Evolutionary conservation across 129 eudicot genomes (phyloP).

Genomic region (Lactuca sativa): DNA sequence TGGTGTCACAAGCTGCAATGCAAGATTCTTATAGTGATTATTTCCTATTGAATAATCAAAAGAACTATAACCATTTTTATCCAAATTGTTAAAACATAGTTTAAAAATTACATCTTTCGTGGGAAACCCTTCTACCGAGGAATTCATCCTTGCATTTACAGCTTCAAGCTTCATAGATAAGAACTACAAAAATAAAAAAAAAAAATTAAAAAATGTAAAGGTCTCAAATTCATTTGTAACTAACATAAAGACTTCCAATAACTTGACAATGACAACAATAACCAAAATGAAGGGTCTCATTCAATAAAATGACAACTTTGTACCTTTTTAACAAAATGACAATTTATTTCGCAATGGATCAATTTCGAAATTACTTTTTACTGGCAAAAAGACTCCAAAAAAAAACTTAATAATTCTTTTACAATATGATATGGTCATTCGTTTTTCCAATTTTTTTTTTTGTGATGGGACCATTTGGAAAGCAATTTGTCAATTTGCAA

Average conservation of each 20-base stretch:
- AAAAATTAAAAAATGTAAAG: background rate
- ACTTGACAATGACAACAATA: constrained; percentile 8
- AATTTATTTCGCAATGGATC: background rate
- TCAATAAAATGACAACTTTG: background rate
- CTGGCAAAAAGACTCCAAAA: background rate
- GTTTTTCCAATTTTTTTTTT: too few species aligned
- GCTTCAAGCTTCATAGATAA: constrained; percentile 98
- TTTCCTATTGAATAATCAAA: too few species aligned
- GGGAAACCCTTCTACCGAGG: constrained; percentile 59
- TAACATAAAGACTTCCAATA: background rate
- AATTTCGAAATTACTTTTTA: too few species aligned
- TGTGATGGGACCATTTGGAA: background rate
- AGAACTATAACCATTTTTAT: background rate
- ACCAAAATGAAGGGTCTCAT: background rate
- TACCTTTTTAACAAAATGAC: background rate
- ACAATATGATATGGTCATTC: too few species aligned
- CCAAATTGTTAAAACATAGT: too few species aligned
- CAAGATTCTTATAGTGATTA: too few species aligned
- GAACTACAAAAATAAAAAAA: constrained; percentile 47
- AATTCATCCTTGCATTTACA: constrained; percentile 63
- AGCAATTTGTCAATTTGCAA: too few species aligned
- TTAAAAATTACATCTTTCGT: constrained; percentile 62
- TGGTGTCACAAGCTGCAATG: constrained; percentile 57
- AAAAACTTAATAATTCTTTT: background rate
- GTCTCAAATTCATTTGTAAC: constrained; percentile 2